Evolutionary conservation across 306 rosid species (phyloP).

Genomic region (Cucurbita argyrosperma): DNA sequence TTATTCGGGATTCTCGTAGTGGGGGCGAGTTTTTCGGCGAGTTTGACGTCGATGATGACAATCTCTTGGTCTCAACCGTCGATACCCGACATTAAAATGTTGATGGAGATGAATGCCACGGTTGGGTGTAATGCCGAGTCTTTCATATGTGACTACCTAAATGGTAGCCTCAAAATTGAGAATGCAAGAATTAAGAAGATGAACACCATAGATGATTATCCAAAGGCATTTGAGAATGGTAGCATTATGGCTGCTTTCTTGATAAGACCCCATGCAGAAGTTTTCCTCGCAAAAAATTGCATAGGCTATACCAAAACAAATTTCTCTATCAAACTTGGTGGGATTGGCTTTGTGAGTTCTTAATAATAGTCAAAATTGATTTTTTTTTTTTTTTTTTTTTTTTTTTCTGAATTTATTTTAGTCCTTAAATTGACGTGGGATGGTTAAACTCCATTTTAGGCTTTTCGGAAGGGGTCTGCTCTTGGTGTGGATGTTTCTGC

Average conservation of each 20-base stretch:
- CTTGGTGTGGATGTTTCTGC: slow-evolving; percentile 16
- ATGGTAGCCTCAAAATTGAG: slow-evolving; percentile 12
- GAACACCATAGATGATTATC: slow-evolving; percentile 26
- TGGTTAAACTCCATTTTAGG: neutral
- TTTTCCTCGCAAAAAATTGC: slow-evolving; percentile 42
- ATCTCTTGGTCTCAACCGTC: slow-evolving; percentile 30
- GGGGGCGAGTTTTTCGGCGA: slow-evolving; percentile 36
- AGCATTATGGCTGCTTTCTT: slow-evolving; percentile 51
- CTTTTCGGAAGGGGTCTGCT: slow-evolving; percentile 20
- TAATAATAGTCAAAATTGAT: neutral
- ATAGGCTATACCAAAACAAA: slow-evolving; percentile 18
- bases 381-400: too few species aligned
- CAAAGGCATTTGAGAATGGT: slow-evolving; percentile 28
- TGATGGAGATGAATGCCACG: slow-evolving; percentile 10
- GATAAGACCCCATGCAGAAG: slow-evolving; percentile 38
- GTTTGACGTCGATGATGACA: slow-evolving; percentile 44
- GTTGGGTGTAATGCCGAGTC: slow-evolving; percentile 43
- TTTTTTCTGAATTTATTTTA: neutral
- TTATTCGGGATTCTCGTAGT: slow-evolving; percentile 32
- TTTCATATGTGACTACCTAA: slow-evolving; percentile 29
- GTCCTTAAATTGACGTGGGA: neutral
- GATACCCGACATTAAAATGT: slow-evolving; percentile 20
- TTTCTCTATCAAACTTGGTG: slow-evolving; percentile 29
- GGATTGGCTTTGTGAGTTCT: slow-evolving; percentile 41
- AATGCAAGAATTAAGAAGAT: slow-evolving; percentile 19